Evolutionary conservation across 768 basidiomycete species (phyloP), one percentile per base, ranked within the genome.

Genomic region (Tricholomella constricta): DNA sequence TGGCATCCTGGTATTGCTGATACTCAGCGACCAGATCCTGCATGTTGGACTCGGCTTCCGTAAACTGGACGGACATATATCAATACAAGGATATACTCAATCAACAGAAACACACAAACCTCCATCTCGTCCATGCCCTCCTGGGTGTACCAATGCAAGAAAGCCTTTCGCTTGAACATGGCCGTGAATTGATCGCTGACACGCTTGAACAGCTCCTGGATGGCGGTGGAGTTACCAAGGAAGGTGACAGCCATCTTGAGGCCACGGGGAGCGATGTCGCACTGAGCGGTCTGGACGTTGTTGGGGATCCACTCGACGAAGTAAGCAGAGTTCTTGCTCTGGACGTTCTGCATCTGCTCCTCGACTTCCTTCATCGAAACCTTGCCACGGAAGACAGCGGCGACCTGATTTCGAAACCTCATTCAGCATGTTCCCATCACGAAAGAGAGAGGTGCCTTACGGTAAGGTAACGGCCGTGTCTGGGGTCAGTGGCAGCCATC

Each of bases 321-420:
- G 81, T 97, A 95, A 5, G 92, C 88, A 29, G 93, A 90, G 81
- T 98, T 97, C 84, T 96, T 97, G 83, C 83, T 92, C 75, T 95
- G 91, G 29, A 98, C 94, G 62, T 88, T 90, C 74, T 94, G 89
- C 94, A 98, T 98, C 67, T 96, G 92, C 69, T 98, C 97, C 75
- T 99, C 97, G 51, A 99, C 93, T 69, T 99, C 97, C 76, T 96
- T 96, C 95, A 98, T 98, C n/a, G 94, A 92, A 50, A 98, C 94
- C 74, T 95, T 95, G 62, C 97, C 97, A 74, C 97, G 94, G 94
- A 97, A 99, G 63, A 94, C 87, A 59, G 94, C 94, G 25, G 94
- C 94, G 59, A 96, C 85, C 86, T 88, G 20, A 37, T 12, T 35
- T 5, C 2, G 6, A 12, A 32, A 4, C 17, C n/a, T n/a, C 10